These are phyloP conservation scores for Fusarium equiseti DNA, from an alignment of 2,329 filamentous ascomycete species.

Conservation along the genomic window DNA sequence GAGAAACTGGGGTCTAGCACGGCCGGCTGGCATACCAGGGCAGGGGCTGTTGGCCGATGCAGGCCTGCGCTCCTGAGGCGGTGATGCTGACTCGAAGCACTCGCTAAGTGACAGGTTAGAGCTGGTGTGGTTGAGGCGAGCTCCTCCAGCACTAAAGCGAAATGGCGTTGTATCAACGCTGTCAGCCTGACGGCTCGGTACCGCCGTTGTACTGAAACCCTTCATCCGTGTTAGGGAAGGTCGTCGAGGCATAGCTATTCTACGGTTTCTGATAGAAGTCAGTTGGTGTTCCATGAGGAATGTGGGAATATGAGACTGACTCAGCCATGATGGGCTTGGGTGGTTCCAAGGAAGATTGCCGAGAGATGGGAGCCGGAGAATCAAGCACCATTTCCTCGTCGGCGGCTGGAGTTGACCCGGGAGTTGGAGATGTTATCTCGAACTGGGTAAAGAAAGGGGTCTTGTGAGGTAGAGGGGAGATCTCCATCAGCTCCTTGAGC, in stretches of 20 bases:
- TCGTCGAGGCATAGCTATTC: conserved; percentile 76
- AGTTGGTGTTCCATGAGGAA: conserved; percentile 38
- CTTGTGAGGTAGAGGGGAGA: conserved; percentile 94
- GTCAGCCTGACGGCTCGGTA: conserved; percentile 73
- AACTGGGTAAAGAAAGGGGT: conserved; percentile 73
- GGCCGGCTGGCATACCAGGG: conserved; percentile 66
- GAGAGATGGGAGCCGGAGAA: conserved; percentile 65
- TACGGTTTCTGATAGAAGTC: conserved; percentile 63
- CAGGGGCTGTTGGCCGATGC: conserved; percentile 71
- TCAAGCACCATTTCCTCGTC: conserved; percentile 66
- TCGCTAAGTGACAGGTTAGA: conserved; percentile 76
- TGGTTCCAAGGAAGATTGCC: conserved; percentile 62
- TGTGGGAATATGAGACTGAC: conserved; percentile 57
- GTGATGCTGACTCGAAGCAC: conserved; percentile 80
- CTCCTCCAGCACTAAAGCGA: conserved; percentile 70
- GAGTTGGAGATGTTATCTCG: conserved; percentile 79
- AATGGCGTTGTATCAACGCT: conserved; percentile 76
- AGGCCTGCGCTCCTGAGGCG: conserved; percentile 75
- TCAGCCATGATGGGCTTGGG: conserved; percentile 63
- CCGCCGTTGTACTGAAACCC: conserved; percentile 75
- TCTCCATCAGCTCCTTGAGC: conserved; percentile 93
- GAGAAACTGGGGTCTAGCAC: conserved; percentile 75
- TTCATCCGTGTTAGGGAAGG: conserved; percentile 82
- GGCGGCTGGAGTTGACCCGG: conserved; percentile 62
- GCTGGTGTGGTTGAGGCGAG: conserved; percentile 46